Evolutionary conservation across 495 filamentous ascomycete species (phyloP), one percentile per base, ranked within the genome.

Genomic region (Friedmanniomyces endolithicus): DNA sequence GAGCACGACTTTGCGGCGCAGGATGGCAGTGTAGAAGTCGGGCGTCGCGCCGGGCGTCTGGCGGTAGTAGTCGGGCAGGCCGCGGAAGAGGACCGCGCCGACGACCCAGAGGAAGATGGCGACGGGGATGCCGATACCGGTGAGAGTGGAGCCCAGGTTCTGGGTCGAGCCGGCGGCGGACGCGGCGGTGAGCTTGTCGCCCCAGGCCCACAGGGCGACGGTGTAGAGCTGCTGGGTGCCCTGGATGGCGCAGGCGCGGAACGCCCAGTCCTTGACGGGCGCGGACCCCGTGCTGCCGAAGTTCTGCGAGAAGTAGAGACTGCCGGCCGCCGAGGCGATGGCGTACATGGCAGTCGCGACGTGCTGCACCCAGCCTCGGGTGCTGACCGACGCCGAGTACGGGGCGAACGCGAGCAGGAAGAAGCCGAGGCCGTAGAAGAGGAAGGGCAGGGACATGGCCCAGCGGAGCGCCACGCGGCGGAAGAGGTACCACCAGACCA

Each of bases 31-130:
- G 70, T 74, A 83, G 64, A 75, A 79, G 43, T 70, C 75, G 0
- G 85, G 85, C 0, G 87, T 78, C 35, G 77, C 76, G 50, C 83
- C 85, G 0, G 85, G 84, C 0, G 73, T 68, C 59, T 84, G 82
- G 46, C 77, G 77, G 63, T 85, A 85, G 71, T 79, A 85, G 57
- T 77, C 73, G 9, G 82, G 82, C 0, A 85, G 71, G 50, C 80
- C 80, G 23, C 75, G 43, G 56, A 72, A 77, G 23, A 83, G 71
- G 12, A 75, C 63, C 11, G 74, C 47, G 48, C 74, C 77, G 20
- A 83, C 70, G 17, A 65, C 65, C 65, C 73, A 78, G 50, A 84
- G 63, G 27, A 78, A 46, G 22, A 77, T 11, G 40, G 78, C 75
- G 45, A 80, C 58, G 11, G 76, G 75, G 0, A 74, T 55, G 22